Conservation (phyloP, 768 basidiomycete species). For the Agaricus sinodeliciosus region DNA sequence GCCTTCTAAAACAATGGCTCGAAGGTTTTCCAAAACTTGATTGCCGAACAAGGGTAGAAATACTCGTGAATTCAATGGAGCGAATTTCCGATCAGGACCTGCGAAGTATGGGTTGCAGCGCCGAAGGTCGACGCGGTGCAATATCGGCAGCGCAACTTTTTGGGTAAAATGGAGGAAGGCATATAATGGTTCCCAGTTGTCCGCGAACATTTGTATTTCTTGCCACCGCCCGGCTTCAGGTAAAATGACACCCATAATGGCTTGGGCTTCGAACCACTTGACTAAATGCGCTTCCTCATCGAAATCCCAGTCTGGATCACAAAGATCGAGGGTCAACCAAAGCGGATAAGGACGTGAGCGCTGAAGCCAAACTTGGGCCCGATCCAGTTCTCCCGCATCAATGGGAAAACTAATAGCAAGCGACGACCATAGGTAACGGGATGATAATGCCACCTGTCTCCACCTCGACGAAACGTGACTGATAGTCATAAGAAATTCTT, state of each 20-base stretch:
- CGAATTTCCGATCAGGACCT: constrained; percentile 34
- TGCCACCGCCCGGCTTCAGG: constrained; percentile 42
- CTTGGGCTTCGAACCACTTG: constrained; percentile 36
- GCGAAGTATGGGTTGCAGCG: constrained; percentile 58
- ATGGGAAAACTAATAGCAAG: constrained; percentile 40
- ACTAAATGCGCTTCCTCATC: constrained; percentile 38
- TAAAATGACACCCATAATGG: constrained; percentile 36
- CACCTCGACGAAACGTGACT: constrained; percentile 47
- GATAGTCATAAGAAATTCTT: constrained; percentile 18
- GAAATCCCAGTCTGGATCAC: constrained; percentile 54
- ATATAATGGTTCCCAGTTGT: constrained; percentile 56
- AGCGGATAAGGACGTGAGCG: constrained; percentile 43
- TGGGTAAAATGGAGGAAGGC: constrained; percentile 39
- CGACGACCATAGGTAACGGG: constrained; percentile 43
- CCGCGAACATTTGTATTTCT: constrained; percentile 42
- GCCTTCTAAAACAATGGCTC: constrained; percentile 41
- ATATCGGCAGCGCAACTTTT: constrained; percentile 24
- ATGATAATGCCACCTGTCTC: constrained; percentile 40
- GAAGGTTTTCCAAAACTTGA: constrained; percentile 20
- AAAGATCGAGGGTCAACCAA: constrained; percentile 49
- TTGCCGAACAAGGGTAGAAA: constrained; percentile 44
- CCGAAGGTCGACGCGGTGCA: constrained; percentile 37
- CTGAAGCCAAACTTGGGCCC: constrained; percentile 30
- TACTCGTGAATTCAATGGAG: constrained; percentile 29
- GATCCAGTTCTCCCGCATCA: constrained; percentile 27